These are phyloP conservation scores for Penicillium sp. DNA, from an alignment of 2,329 filamentous ascomycete species.

Conservation along the genomic window DNA sequence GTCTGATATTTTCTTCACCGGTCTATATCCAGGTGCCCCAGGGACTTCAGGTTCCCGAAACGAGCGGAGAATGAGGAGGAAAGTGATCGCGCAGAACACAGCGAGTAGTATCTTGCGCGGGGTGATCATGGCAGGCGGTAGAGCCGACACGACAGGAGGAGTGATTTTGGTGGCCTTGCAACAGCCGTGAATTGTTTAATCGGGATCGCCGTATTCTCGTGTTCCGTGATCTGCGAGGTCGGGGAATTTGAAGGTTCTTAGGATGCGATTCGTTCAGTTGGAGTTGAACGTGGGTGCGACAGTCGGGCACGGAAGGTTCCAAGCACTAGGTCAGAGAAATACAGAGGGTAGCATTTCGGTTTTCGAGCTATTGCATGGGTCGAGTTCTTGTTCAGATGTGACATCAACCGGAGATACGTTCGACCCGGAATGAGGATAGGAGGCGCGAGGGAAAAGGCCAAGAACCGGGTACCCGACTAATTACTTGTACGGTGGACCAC, in stretches of 20 bases:
- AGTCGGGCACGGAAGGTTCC: slow-evolving; percentile 1
- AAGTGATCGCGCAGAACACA: slow-evolving; percentile 64
- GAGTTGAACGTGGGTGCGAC: neutral
- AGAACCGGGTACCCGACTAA: neutral
- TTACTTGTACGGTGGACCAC: neutral
- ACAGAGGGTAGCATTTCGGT: slow-evolving; percentile 19
- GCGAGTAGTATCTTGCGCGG: slow-evolving; percentile 71
- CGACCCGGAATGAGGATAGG: slow-evolving; percentile 17
- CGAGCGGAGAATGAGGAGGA: slow-evolving; percentile 66
- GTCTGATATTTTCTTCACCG: slow-evolving; percentile 25
- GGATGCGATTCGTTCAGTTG: neutral
- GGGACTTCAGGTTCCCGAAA: slow-evolving; percentile 48
- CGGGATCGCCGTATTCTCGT: slow-evolving; percentile 5
- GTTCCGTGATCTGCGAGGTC: slow-evolving; percentile 9
- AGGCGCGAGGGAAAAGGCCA: slow-evolving; percentile 7
- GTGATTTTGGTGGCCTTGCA: slow-evolving; percentile 8
- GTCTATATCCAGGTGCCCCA: slow-evolving; percentile 25
- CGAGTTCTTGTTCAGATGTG: slow-evolving; percentile 17
- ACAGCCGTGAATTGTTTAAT: slow-evolving; percentile 5
- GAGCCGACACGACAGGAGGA: slow-evolving; percentile 4
- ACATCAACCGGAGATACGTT: slow-evolving; percentile 14
- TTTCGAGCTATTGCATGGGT: slow-evolving; percentile 9
- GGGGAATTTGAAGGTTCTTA: slow-evolving; percentile 2
- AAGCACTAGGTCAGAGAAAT: slow-evolving; percentile 13
- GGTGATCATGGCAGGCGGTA: slow-evolving; percentile 61